phyloP scores from a whole-genome alignment of 2,329 filamentous ascomycete species.

The Colletotrichum paranaense region DNA sequence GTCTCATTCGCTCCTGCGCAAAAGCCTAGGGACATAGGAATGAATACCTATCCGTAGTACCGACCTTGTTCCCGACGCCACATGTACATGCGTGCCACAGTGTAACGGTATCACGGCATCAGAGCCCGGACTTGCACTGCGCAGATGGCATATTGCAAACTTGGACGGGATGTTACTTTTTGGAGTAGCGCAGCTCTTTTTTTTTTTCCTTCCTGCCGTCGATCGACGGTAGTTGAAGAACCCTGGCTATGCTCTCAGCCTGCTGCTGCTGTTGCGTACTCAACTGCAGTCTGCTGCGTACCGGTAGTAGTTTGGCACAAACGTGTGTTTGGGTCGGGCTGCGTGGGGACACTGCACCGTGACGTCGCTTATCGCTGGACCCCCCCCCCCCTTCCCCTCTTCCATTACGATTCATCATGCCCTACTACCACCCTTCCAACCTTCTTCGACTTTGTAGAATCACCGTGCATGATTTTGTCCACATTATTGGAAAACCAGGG shows the following conservation, averaged over 20 bases:
- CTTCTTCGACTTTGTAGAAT: neutral
- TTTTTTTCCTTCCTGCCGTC: neutral
- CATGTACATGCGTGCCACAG: neutral
- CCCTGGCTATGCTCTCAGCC: neutral
- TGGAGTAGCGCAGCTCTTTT: neutral
- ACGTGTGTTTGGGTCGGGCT: neutral
- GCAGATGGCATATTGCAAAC: neutral
- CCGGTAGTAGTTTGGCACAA: neutral
- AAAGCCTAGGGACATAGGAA: too few relatives aligned
- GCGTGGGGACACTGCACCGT: slow-evolving; percentile 24
- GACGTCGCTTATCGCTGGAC: slow-evolving; percentile 31
- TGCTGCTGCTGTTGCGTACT: too few relatives aligned
- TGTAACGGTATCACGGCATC: neutral
- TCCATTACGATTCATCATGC: neutral
- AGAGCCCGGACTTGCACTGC: neutral
- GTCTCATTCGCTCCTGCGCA: neutral
- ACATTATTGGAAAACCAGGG: neutral
- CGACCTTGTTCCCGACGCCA: neutral
- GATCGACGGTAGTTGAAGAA: neutral
- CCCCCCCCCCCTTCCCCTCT: neutral
- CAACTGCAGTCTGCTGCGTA: neutral
- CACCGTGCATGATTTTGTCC: neutral
- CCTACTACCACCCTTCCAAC: neutral
- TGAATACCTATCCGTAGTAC: neutral
- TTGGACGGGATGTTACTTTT: neutral